Conservation (phyloP, 2,329 filamentous ascomycete species). For the Fusarium circinatum region DNA sequence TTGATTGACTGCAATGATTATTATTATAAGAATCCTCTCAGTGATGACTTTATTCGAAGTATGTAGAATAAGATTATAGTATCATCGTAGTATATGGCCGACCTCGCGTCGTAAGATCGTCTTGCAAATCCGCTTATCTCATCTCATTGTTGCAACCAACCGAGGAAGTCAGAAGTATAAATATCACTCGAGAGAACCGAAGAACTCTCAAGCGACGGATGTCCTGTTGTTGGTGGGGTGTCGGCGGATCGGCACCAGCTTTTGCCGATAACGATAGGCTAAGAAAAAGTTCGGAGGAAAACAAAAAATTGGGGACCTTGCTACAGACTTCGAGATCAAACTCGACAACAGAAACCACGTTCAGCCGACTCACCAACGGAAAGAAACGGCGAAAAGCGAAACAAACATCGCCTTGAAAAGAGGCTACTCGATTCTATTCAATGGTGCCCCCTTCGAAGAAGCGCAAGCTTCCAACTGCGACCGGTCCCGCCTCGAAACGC, state of each 20-base stretch:
- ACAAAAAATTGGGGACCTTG: conserved; percentile 32
- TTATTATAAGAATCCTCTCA: background rate
- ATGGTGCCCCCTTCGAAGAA: conserved; percentile 51
- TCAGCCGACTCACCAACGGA: background rate
- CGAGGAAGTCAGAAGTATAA: background rate
- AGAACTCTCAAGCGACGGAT: background rate
- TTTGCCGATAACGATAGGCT: conserved; percentile 36
- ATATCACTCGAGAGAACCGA: background rate
- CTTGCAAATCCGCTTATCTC: background rate
- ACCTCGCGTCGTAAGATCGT: background rate
- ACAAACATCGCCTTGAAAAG: conserved; percentile 1
- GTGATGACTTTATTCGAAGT: background rate
- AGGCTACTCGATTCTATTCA: conserved; percentile 13
- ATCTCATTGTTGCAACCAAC: background rate
- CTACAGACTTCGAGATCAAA: conserved; percentile 22
- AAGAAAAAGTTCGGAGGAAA: conserved; percentile 22
- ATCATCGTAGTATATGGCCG: background rate
- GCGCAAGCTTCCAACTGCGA: conserved; percentile 51
- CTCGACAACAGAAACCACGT: conserved; percentile 14
- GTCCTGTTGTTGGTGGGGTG: conserved; percentile 7
- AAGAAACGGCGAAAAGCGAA: background rate
- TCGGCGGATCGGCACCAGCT: conserved; percentile 38
- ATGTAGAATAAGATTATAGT: background rate
- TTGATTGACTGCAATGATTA: background rate
- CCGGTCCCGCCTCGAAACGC: conserved; percentile 51